These are phyloP conservation scores for Artemisia tridentata DNA, from an alignment of 129 eudicot species.

Conservation along the genomic window DNA sequence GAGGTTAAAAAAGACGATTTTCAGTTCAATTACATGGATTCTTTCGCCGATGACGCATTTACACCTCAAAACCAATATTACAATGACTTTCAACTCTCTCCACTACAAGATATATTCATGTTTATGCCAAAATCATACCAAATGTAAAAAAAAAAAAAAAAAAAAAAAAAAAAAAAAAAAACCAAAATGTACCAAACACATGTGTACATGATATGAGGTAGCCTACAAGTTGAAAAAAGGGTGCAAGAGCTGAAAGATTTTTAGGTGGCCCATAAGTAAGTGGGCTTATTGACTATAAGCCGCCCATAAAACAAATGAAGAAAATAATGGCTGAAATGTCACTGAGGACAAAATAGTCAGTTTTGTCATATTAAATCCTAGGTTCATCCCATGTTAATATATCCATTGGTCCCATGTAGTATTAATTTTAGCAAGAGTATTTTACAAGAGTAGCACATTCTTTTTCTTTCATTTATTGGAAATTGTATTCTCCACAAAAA, in stretches of 20 bases:
- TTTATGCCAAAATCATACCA: constrained; percentile 59
- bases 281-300: constrained; percentile 28
- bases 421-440: constrained; percentile 18
- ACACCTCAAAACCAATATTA: constrained; percentile 44
- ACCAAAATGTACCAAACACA: background rate
- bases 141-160: background rate
- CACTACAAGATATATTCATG: constrained; percentile 58
- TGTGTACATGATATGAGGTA: constrained; percentile 24
- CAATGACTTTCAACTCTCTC: constrained; percentile 47
- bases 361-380: constrained; percentile 15
- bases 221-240: constrained; percentile 6
- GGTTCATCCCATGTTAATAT: constrained; percentile 29
- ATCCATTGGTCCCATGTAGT: constrained; percentile 28
- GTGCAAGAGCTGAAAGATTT: constrained; percentile 23
- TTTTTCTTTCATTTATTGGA: constrained; percentile 8
- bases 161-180: too few species aligned
- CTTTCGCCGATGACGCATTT: constrained; percentile 37
- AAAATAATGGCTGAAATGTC: constrained; percentile 1
- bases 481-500: background rate
- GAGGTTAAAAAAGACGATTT: constrained; percentile 41
- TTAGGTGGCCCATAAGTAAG: constrained; percentile 22
- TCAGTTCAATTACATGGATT: constrained; percentile 51
- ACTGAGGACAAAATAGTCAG: constrained; percentile 18
- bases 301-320: constrained; percentile 14
- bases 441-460: constrained; percentile 13